Base-by-base conservation (phyloP, 2,329 filamentous ascomycete genomes). In the Thelonectria discophora region DNA sequence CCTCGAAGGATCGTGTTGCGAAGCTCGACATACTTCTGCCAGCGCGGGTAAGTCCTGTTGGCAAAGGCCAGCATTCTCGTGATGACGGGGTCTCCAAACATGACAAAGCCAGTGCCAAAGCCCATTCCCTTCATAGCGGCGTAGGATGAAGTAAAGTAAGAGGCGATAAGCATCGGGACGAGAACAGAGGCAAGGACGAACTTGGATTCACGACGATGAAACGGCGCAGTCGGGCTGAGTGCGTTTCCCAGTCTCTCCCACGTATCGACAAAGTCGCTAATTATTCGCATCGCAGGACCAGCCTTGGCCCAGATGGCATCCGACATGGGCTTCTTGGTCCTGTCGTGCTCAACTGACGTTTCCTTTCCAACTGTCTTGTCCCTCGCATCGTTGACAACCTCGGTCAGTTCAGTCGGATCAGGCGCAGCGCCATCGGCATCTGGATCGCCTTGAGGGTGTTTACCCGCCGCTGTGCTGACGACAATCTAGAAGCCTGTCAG, bases 31-130 rank as follows among this genome's bases (percentile, higher is more conserved):
- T 92, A 80, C 67, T 90, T 91, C 70, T 91, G 83, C 92, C 92
- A 95, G 67, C 88, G 80, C 1, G 91, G 91, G 67, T 88, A 84
- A 7, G 81, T 81, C 13, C 77, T 78, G 74, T 91, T 89, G 27
- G 92, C 76, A 67, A 86, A 85, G 12, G 76, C 75, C 4, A 92
- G 72, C 2, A 81, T 86, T 12, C 83, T 84, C 32, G 81, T 79
- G 57, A 94, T 87, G 65, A 94, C 69, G 0, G 93, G 92, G 62
- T 94, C 90, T 1, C 90, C 91, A 65, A 96, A 97, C 79, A 96
- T 93, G 2, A 80, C 85, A 65, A 94, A 87, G 0, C 93, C 93
- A n/a, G 86, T 65, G 7, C 85, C 80, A 55, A 95, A 89, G 0
- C 87, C 89, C 2, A 85, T 75, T 2, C 84, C 83, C 72, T 94